phyloP scores from a whole-genome alignment of 192 early-diverging fungal species.

The Dissophora ornata region DNA sequence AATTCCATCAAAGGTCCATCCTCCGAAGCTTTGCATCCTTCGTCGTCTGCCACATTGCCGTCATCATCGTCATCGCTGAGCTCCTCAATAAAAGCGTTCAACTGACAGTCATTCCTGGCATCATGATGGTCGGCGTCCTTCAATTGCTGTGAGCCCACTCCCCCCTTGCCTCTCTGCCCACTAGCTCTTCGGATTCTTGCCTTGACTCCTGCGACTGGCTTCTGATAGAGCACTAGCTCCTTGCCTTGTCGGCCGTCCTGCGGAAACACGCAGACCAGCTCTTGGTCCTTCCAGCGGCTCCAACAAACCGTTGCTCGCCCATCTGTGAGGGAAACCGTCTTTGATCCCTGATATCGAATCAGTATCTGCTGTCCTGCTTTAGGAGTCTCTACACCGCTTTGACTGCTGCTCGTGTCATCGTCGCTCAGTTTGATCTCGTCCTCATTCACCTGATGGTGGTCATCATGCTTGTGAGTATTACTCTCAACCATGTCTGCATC shows the following conservation, averaged over 20 bases:
- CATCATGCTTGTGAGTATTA: too few species aligned
- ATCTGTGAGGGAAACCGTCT: not conserved
- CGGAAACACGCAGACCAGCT: not conserved
- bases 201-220: not conserved
- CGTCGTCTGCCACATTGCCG: slow-evolving; percentile 42
- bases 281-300: not conserved
- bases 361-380: not conserved
- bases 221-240: slow-evolving; percentile 32
- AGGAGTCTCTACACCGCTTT: not conserved
- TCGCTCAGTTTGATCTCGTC: not conserved
- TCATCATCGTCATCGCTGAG: slow-evolving; percentile 25
- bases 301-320: not conserved
- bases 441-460: not conserved
- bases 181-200: not conserved
- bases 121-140: not conserved
- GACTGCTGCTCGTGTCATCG: not conserved
- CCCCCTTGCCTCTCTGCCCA: too few species aligned
- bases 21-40: slow-evolving; percentile 10
- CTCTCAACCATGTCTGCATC: too few species aligned
- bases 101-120: not conserved
- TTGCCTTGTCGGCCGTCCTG: slow-evolving; percentile 3
- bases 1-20: slow-evolving; percentile 17
- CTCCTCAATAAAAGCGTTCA: slow-evolving; percentile 18
- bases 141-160: too few species aligned
- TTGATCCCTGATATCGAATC: slow-evolving; percentile 11